phyloP scores from a whole-genome alignment of 257 asterid species.

The Forsythia suspensa region DNA sequence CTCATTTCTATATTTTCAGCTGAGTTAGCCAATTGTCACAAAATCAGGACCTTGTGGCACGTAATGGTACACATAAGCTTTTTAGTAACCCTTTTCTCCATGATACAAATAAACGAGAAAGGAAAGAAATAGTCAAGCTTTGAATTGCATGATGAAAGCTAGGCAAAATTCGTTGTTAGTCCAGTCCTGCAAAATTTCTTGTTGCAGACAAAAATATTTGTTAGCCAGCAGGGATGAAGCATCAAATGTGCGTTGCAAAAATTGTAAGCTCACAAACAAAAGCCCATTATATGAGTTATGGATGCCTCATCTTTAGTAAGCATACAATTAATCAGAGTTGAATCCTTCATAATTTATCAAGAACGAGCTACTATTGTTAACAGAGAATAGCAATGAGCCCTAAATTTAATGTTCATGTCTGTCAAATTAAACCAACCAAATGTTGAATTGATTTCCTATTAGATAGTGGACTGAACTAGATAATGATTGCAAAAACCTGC shows the following conservation, averaged over 20 bases:
- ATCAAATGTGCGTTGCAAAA: neutral
- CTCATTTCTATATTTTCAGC: constrained; percentile 37
- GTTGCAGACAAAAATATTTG: neutral
- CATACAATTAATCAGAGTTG: neutral
- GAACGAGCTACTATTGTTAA: neutral
- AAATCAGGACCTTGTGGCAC: neutral
- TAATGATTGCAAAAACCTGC: neutral
- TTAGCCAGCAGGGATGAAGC: neutral
- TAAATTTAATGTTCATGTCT: neutral
- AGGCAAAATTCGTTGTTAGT: neutral
- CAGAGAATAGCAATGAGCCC: neutral
- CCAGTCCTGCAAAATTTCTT: neutral
- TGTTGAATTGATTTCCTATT: neutral
- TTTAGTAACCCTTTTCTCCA: neutral
- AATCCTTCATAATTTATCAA: neutral
- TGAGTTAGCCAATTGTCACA: neutral
- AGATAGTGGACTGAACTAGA: neutral
- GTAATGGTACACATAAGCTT: neutral
- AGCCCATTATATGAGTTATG: neutral
- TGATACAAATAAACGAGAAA: neutral
- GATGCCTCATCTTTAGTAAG: neutral
- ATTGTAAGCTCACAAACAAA: neutral
- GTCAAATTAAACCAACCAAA: neutral
- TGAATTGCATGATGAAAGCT: neutral
- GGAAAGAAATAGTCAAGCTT: neutral